Conservation (phyloP, 2,329 filamentous ascomycete genomes). For the Pseudocercospora eumusae region DNA sequence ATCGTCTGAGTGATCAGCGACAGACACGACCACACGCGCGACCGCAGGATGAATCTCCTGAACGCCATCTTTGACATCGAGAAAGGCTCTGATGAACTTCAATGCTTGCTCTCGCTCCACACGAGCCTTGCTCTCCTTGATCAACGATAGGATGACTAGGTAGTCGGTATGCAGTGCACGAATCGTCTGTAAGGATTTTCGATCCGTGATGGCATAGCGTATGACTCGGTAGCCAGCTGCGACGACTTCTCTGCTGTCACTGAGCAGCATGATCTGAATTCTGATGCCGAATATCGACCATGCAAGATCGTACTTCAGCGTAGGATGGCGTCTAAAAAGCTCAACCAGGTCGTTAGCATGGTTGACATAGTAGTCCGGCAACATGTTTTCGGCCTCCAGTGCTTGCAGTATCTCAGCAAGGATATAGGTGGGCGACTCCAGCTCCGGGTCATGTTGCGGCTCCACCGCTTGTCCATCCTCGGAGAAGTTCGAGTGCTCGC, state of each 20-base stretch:
- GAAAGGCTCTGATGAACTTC: constrained; percentile 91
- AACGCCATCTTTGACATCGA: constrained; percentile 92
- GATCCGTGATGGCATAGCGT: constrained; percentile 90
- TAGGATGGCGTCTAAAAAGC: constrained; percentile 89
- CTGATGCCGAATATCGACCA: constrained; percentile 94
- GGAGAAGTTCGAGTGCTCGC: constrained; percentile 29
- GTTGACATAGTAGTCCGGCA: constrained; percentile 91
- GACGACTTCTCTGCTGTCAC: constrained; percentile 92
- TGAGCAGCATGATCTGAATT: constrained; percentile 94
- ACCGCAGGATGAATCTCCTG: constrained; percentile 83
- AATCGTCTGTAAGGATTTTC: constrained; percentile 85
- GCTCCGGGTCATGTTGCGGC: constrained; percentile 63
- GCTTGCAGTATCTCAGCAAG: constrained; percentile 88
- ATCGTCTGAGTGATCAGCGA: constrained; percentile 84
- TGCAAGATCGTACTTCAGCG: constrained; percentile 91
- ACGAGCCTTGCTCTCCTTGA: constrained; percentile 95
- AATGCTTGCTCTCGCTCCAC: constrained; percentile 95
- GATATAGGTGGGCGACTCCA: constrained; percentile 88
- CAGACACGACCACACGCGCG: constrained; percentile 83
- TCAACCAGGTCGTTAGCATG: constrained; percentile 91
- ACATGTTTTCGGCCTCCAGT: constrained; percentile 82
- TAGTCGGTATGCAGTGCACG: constrained; percentile 87
- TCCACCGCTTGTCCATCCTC: constrained; percentile 59
- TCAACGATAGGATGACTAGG: constrained; percentile 84
- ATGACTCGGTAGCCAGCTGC: constrained; percentile 92